Evolutionary conservation across 129 eudicot species (phyloP).

Genomic region (Ambrosia artemisiifolia): DNA sequence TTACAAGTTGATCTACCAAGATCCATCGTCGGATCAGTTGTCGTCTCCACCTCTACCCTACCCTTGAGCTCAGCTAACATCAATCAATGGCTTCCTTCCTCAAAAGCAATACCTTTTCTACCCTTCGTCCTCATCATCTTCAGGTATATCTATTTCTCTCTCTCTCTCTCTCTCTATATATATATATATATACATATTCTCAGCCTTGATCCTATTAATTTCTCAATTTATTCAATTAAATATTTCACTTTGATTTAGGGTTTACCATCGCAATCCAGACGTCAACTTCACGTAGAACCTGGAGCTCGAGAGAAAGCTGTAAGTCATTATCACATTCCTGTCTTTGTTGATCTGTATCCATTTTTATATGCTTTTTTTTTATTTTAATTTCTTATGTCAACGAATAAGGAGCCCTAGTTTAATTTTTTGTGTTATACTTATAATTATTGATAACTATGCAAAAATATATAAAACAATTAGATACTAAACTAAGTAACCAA

Average conservation of each 20-base stretch:
- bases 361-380: background rate
- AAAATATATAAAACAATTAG: background rate
- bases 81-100: constrained; percentile 56
- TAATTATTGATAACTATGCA: background rate
- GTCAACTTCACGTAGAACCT: constrained; percentile 63
- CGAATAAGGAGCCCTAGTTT: constrained; percentile 20
- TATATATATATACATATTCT: too few species aligned
- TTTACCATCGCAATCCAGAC: constrained; percentile 42
- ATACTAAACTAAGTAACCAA: background rate
- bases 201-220: too few species aligned
- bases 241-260: constrained; percentile 23
- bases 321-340: constrained; percentile 20
- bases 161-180: background rate
- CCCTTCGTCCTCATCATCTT: constrained; percentile 45
- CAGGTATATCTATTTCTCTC: constrained; percentile 23
- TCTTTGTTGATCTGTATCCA: constrained; percentile 13
- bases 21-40: constrained; percentile 15
- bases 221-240: background rate
- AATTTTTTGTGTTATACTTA: background rate
- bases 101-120: constrained; percentile 40
- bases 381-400: constrained; percentile 2
- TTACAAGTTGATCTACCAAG: background rate
- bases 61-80: constrained; percentile 9
- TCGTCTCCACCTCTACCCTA: background rate
- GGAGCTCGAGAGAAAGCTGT: constrained; percentile 98